Percentiles rank a stretch among this genome's conserved stretches.
Evolutionary conservation across 768 basidiomycete species (phyloP).

Genomic region (Leucocoprinus leucothites): DNA sequence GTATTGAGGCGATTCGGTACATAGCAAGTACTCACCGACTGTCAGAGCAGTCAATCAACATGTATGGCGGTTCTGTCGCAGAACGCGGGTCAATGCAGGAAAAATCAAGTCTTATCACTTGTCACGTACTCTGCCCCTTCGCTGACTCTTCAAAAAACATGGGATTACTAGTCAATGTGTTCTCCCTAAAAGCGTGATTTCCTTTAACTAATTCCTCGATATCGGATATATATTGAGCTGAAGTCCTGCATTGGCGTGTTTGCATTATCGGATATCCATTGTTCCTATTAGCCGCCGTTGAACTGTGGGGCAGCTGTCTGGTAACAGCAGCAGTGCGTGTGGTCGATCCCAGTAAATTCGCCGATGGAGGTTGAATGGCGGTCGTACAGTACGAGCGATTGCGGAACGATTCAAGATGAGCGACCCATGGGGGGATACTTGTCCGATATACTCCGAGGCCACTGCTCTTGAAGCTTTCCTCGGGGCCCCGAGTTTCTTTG

Average conservation of each 20-base stretch:
- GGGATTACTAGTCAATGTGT: conserved; percentile 10
- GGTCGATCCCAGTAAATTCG: background rate
- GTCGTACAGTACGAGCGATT: background rate
- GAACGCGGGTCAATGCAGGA: background rate
- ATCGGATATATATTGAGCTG: conserved; percentile 15
- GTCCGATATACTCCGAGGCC: background rate
- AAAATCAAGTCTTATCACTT: background rate
- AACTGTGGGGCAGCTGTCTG: background rate
- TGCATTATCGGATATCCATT: background rate
- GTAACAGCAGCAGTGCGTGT: background rate
- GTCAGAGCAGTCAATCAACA: conserved; percentile 31
- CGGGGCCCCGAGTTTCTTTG: background rate
- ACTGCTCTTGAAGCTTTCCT: background rate
- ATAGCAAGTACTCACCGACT: conserved; percentile 17
- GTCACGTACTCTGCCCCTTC: conserved; percentile 16
- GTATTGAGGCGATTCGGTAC: background rate
- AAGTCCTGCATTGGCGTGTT: conserved; percentile 8
- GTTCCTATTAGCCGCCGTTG: background rate
- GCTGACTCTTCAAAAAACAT: conserved; percentile 16
- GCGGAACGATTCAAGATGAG: conserved; percentile 4
- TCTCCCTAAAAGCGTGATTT: conserved; percentile 5
- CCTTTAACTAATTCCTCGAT: conserved; percentile 15
- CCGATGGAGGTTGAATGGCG: background rate
- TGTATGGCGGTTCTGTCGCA: conserved; percentile 26
- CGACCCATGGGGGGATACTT: conserved; percentile 1